phyloP scores from a whole-genome alignment of 306 rosid species.

The Corylus avellana region DNA sequence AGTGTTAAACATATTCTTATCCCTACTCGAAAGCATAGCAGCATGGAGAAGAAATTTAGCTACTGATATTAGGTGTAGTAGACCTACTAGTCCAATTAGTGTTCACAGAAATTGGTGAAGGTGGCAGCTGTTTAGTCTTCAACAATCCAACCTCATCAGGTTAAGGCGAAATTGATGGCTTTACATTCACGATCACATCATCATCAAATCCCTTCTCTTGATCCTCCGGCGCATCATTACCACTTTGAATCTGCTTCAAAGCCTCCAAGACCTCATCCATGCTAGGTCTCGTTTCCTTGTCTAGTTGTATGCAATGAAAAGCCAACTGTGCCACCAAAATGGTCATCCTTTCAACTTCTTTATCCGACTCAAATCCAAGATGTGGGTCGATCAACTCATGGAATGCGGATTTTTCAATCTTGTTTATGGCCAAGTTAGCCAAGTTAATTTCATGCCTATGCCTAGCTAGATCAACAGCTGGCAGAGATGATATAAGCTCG shows the following conservation, averaged over 20 bases:
- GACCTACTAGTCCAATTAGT: slow-evolving; percentile 43
- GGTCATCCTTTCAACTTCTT: slow-evolving; percentile 44
- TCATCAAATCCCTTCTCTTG: slow-evolving; percentile 10
- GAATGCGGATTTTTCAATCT: slow-evolving; percentile 41
- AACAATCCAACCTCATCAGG: slow-evolving; percentile 35
- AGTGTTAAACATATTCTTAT: slow-evolving; percentile 7
- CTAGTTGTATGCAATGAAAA: slow-evolving; percentile 62
- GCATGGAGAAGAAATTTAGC: slow-evolving; percentile 14
- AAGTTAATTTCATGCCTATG: slow-evolving; percentile 60
- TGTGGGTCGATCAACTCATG: slow-evolving; percentile 54
- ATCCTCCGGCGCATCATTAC: slow-evolving; percentile 29
- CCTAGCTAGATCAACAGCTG: slow-evolving; percentile 62
- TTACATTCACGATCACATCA: slow-evolving; percentile 12
- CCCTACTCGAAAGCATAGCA: not conserved
- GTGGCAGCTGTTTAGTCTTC: slow-evolving; percentile 23
- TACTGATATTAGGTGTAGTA: slow-evolving; percentile 39
- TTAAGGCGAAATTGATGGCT: slow-evolving; percentile 42
- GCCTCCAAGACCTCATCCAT: slow-evolving; percentile 57
- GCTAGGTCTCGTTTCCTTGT: slow-evolving; percentile 68
- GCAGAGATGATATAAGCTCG: slow-evolving; percentile 66
- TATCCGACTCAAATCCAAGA: slow-evolving; percentile 56
- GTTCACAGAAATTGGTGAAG: slow-evolving; percentile 48
- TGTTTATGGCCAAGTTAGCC: slow-evolving; percentile 48
- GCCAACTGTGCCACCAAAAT: slow-evolving; percentile 63
- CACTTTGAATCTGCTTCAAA: slow-evolving; percentile 42